phyloP scores from a whole-genome alignment of 768 basidiomycete species.

The Calocybe gangraenosa region DNA sequence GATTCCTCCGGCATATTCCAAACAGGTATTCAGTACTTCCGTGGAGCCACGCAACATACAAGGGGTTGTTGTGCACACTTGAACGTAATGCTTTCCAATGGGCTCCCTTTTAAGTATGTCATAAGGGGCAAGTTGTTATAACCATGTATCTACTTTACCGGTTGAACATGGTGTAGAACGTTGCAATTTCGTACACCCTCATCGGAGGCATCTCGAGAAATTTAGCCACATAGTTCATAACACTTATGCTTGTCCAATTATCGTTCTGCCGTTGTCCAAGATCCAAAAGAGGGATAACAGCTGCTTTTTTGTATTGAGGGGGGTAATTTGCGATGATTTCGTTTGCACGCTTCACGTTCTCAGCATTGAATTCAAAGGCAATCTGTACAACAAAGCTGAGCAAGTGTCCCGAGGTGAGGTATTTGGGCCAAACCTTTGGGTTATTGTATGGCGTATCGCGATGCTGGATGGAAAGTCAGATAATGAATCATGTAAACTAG shows the following conservation, averaged over 20 bases:
- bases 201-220: constrained; percentile 93
- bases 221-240: constrained; percentile 98
- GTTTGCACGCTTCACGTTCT: constrained; percentile 81
- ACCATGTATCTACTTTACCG: constrained; percentile 42
- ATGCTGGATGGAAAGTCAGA: constrained; percentile 52
- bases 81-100: constrained; percentile 90
- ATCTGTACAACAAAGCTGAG: constrained; percentile 50
- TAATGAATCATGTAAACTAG: background rate
- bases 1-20: constrained; percentile 77
- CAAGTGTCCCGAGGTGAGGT: background rate
- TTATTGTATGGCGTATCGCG: constrained; percentile 95
- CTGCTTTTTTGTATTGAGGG: constrained; percentile 97
- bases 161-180: constrained; percentile 99
- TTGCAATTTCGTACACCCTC: constrained; percentile 99
- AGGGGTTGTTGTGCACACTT: constrained; percentile 98
- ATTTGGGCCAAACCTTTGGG: constrained; percentile 56
- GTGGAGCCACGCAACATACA: constrained; percentile 95
- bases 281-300: constrained; percentile 94
- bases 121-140: background rate
- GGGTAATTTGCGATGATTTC: constrained; percentile 94
- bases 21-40: constrained; percentile 82
- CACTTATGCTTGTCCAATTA: constrained; percentile 96
- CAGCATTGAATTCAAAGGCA: constrained; percentile 78
- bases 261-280: constrained; percentile 97
- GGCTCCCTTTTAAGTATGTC: constrained; percentile 60